Evolutionary conservation across 495 filamentous ascomycete species (phyloP).

Genomic region (Sphaerosporella brunnea): DNA sequence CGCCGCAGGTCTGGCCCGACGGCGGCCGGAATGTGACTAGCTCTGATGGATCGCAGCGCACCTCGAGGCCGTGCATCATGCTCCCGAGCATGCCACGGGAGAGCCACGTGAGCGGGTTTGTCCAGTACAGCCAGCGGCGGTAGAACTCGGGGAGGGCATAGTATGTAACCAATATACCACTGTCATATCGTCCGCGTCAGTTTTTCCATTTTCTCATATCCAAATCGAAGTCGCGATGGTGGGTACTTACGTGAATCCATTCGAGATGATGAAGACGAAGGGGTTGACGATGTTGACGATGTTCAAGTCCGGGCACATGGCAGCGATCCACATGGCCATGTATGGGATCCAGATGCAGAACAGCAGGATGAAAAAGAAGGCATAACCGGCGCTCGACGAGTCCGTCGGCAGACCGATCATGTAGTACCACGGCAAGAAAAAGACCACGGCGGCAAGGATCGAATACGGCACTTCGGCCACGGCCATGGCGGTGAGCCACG

Average conservation of each 20-base stretch:
- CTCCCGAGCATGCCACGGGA: slow-evolving; percentile 39
- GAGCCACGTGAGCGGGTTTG: slow-evolving; percentile 47
- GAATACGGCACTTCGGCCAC: slow-evolving; percentile 63
- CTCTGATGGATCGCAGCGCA: slow-evolving; percentile 40
- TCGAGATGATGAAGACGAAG: slow-evolving; percentile 21
- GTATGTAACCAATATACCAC: slow-evolving; percentile 21
- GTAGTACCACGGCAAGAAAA: slow-evolving; percentile 66
- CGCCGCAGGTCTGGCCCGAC: slow-evolving; percentile 33
- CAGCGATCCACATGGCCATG: slow-evolving; percentile 23
- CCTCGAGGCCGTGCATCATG: slow-evolving; percentile 35
- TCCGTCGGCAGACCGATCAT: slow-evolving; percentile 61
- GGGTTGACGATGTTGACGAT: slow-evolving; percentile 23
- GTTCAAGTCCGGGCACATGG: slow-evolving; percentile 21
- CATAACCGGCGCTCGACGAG: slow-evolving; percentile 49
- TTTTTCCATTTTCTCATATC: too few species aligned
- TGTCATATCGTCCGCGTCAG: slow-evolving; percentile 20
- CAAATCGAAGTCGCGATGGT: too few species aligned
- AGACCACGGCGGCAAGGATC: slow-evolving; percentile 46
- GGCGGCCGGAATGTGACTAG: slow-evolving; percentile 39
- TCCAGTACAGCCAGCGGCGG: slow-evolving; percentile 47
- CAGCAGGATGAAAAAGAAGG: slow-evolving; percentile 65
- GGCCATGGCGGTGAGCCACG: slow-evolving; percentile 65
- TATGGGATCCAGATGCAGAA: slow-evolving; percentile 32
- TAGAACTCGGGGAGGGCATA: slow-evolving; percentile 17
- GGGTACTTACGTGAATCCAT: slow-evolving; percentile 19